Conservation (phyloP, 1,139 yeast genomes). For the Saccharomyces pastorianus region DNA sequence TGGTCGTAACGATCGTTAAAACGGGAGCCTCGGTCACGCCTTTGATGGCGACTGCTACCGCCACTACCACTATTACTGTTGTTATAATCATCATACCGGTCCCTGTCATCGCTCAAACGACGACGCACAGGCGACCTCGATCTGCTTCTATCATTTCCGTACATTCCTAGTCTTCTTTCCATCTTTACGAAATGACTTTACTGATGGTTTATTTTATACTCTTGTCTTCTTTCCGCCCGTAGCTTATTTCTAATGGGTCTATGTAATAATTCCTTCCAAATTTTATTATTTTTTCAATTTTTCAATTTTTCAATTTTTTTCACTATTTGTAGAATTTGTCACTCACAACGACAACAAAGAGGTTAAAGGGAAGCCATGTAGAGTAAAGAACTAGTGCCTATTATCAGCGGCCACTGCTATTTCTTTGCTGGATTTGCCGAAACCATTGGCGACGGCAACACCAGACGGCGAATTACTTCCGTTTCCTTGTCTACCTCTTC, state of each 20-base stretch:
- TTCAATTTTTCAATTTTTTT: background rate
- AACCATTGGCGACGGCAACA: constrained; percentile 57
- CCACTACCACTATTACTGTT: constrained; percentile 19
- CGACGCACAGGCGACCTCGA: constrained; percentile 25
- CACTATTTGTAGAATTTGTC: background rate
- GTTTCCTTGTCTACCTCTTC: constrained; percentile 95
- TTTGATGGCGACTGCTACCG: constrained; percentile 20
- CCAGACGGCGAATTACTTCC: constrained; percentile 78
- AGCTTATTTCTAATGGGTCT: background rate
- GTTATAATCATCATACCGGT: constrained; percentile 13
- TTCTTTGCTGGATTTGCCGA: constrained; percentile 20
- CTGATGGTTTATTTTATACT: background rate
- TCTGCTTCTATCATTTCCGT: constrained; percentile 19
- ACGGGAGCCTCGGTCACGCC: constrained; percentile 14
- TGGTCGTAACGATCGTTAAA: constrained; percentile 13
- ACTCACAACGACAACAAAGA: constrained; percentile 5
- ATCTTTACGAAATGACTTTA: background rate
- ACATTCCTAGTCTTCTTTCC: background rate
- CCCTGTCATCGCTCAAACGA: constrained; percentile 12
- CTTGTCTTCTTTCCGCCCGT: background rate
- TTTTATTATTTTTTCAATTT: background rate
- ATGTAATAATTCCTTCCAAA: background rate
- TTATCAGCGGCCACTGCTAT: constrained; percentile 6
- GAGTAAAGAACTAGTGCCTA: too few species aligned
- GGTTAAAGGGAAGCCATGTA: too few species aligned